Percentiles rank a stretch among this genome's conserved stretches.
Evolutionary conservation across 352 stramenopile species (phyloP).

Genomic region (Halophytophthora batemanensis): DNA sequence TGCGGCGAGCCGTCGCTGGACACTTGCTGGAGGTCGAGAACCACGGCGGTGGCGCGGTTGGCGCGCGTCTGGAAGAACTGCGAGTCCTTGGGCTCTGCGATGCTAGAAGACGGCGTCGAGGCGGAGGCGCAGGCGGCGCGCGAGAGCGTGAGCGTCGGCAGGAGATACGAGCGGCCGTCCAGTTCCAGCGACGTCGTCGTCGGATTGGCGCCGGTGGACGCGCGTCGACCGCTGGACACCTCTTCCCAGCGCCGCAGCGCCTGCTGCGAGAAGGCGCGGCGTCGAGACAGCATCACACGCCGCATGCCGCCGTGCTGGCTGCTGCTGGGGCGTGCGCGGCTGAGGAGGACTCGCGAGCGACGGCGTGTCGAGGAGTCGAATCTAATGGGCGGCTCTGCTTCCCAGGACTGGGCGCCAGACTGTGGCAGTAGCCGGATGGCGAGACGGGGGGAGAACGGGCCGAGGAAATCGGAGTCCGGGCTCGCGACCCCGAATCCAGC

Average conservation of each 20-base stretch:
- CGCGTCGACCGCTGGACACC: constrained; percentile 26
- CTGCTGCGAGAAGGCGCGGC: constrained; percentile 60
- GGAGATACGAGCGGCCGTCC: constrained; percentile 64
- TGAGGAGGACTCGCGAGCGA: too few relatives aligned
- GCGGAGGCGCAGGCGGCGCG: constrained; percentile 18
- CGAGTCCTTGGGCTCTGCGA: constrained; percentile 23
- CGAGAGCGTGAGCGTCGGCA: constrained; percentile 64
- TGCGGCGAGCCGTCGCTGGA: constrained; percentile 77
- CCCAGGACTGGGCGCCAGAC: too few relatives aligned
- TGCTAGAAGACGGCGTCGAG: constrained; percentile 11
- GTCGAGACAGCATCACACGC: constrained; percentile 24
- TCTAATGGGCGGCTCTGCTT: too few relatives aligned
- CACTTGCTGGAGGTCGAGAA: constrained; percentile 69
- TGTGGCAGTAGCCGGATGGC: too few relatives aligned
- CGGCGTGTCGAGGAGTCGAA: too few relatives aligned
- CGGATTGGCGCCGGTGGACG: constrained; percentile 23
- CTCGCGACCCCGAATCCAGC: too few relatives aligned
- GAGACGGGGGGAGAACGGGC: too few relatives aligned
- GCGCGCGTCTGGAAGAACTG: constrained; percentile 42
- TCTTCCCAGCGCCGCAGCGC: constrained; percentile 47
- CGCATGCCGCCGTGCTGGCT: too few relatives aligned
- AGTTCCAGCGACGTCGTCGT: constrained; percentile 38
- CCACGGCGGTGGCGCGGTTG: constrained; percentile 48
- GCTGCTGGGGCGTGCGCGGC: too few relatives aligned
- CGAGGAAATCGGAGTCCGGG: too few relatives aligned